These are phyloP conservation scores for Tympanopsis confertula DNA, from an alignment of 2,329 filamentous ascomycete species.

Conservation along the genomic window DNA sequence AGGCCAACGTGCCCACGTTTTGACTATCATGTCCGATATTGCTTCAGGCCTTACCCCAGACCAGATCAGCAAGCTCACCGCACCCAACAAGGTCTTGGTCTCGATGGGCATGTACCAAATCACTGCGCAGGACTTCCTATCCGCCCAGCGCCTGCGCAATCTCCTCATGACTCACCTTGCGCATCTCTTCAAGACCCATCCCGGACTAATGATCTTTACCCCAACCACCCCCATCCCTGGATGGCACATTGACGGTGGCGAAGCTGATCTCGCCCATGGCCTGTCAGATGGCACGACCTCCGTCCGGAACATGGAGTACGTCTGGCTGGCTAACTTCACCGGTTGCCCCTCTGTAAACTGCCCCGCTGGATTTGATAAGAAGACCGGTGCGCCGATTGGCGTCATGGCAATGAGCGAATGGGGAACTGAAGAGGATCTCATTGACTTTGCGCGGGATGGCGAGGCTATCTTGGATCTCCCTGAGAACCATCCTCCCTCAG, in stretches of 20 bases:
- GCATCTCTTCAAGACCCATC: constrained; percentile 50
- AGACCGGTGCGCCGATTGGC: constrained; percentile 34
- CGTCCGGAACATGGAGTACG: constrained; percentile 33
- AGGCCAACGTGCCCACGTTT: constrained; percentile 60
- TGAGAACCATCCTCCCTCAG: not conserved
- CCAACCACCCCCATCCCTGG: constrained; percentile 48
- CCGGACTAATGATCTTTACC: constrained; percentile 59
- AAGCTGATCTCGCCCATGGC: constrained; percentile 24
- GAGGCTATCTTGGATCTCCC: constrained; percentile 14
- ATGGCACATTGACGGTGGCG: constrained; percentile 22
- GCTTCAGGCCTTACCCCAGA: constrained; percentile 29
- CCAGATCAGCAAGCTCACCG: constrained; percentile 33
- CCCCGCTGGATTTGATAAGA: constrained; percentile 28
- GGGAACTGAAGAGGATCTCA: constrained; percentile 34
- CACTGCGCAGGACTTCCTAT: constrained; percentile 52
- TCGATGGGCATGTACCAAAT: constrained; percentile 46
- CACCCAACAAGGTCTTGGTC: constrained; percentile 55
- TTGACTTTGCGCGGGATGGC: constrained; percentile 34
- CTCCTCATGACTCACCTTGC: constrained; percentile 63
- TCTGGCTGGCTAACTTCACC: constrained; percentile 38
- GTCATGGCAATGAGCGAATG: constrained; percentile 44
- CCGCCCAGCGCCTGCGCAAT: constrained; percentile 58
- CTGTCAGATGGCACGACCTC: constrained; percentile 33
- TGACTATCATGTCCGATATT: constrained; percentile 61
- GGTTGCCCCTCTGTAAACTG: constrained; percentile 31